These are phyloP conservation scores for Teunomyces gatunensis DNA, from an alignment of 805 yeast species.

Conservation along the genomic window DNA sequence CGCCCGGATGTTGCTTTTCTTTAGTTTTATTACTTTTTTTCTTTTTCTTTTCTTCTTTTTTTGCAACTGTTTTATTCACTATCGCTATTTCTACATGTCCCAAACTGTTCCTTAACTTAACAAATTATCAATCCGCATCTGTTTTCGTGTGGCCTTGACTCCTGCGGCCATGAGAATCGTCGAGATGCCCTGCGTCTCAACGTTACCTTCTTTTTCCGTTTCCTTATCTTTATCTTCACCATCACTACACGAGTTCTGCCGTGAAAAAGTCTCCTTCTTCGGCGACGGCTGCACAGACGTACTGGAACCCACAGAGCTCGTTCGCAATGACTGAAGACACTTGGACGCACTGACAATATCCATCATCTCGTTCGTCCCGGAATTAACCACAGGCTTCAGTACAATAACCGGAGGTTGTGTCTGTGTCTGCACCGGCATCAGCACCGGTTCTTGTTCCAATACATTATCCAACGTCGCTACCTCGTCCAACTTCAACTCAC, in stretches of 20 bases:
- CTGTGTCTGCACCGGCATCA: not conserved
- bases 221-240: not conserved
- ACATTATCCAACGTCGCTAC: constrained; percentile 11
- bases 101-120: constrained; percentile 11
- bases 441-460: not conserved
- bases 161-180: constrained; percentile 33
- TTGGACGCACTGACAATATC: constrained; percentile 37
- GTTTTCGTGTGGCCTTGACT: constrained; percentile 4
- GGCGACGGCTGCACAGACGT: not conserved
- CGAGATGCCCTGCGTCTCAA: constrained; percentile 20
- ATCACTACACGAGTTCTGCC: not conserved
- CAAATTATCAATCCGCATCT: constrained; percentile 31
- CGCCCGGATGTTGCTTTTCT: no score
- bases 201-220: not conserved
- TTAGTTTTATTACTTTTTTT: no score
- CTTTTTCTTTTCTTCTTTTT: not conserved
- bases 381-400: not conserved
- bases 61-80: not conserved
- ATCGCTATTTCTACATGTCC: not conserved
- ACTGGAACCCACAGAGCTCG: not conserved
- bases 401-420: no score
- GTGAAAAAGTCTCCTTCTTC: not conserved
- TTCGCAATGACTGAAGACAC: constrained; percentile 28
- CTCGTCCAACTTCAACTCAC: constrained; percentile 51
- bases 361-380: constrained; percentile 15